Percentiles rank a stretch among this genome's conserved stretches.
Evolutionary conservation across 257 asterid species (phyloP).

Genomic region (Nicotiana paniculata): DNA sequence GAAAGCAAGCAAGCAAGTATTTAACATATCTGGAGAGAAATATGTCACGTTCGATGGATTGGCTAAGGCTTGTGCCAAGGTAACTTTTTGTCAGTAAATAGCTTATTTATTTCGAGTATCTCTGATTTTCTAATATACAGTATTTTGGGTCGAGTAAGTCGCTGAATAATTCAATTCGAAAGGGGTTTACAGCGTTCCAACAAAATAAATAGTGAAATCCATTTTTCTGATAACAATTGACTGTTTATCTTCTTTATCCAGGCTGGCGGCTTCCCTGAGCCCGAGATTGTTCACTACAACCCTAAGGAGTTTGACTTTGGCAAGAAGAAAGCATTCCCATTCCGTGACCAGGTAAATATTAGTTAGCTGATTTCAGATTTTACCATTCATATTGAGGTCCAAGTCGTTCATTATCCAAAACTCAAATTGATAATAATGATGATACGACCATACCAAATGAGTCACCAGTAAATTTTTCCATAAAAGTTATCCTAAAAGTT

Average conservation of each 20-base stretch:
- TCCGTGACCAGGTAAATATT: conserved; percentile 79
- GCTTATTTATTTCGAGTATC: background rate
- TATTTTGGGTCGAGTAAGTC: no score
- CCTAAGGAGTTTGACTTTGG: conserved; percentile 97
- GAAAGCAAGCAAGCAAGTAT: conserved; percentile 81
- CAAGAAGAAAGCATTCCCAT: conserved; percentile 91
- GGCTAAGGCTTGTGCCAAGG: conserved; percentile 97
- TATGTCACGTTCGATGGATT: conserved; percentile 93
- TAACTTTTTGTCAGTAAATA: conserved; percentile 10
- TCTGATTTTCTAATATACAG: background rate
- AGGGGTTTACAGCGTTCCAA: no score
- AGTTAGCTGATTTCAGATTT: background rate
- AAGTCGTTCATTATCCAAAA: background rate
- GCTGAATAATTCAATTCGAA: no score
- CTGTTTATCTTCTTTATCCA: conserved; percentile 17
- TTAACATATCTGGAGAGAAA: conserved; percentile 91
- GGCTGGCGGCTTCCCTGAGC: conserved; percentile 99
- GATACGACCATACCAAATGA: background rate
- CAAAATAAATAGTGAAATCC: no score
- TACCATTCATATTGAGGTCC: background rate
- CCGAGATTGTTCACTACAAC: conserved; percentile 87
- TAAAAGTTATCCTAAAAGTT: background rate
- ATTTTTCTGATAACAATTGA: background rate
- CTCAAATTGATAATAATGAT: background rate
- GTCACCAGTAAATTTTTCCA: background rate